Evolutionary conservation across 192 early-diverging fungal genomes (phyloP), one percentile per base, ranked within the genome.

Genomic region (Helicostylum pulchrum): DNA sequence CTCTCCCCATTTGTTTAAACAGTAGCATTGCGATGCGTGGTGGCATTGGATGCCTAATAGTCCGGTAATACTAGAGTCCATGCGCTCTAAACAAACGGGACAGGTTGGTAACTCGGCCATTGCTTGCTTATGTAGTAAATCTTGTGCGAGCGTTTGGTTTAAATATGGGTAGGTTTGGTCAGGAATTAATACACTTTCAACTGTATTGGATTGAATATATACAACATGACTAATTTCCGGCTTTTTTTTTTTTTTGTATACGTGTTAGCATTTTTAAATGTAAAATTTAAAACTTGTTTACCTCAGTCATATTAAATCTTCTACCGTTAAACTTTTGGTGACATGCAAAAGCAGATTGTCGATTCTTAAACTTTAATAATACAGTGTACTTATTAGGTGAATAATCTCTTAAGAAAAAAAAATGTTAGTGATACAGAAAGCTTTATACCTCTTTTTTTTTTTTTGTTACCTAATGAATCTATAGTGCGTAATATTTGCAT

Each of bases 81-180:
- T 90, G 17, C 94, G 78, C 59, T 99, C 97, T 45, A 99, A 78
- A 73, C 97, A 99, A 7, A 99, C 95, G 3, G 97, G 95, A 67
- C 97, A 99, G 0, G 91, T 94, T 1, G 95, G 95, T 15, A 96
- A 73, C 71, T 97, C 94, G 50, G 87, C 30, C 53, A 21, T 23
- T 8, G 31, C 12, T 12, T 32, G 59, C 31, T 58, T 48, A 43
- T 43, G 19, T n/a, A 56, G n/a, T 50, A 30, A 30, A 32, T 65
- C 70, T 9, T 61, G 31, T n/a, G 20, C 42, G 21, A 78, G 62
- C 7, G 86, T 70, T 6, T 87, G 82, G 47, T 83, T 67, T 48
- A 81, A 64, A 54, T 78, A 78, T 3, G 79, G 80, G 43, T 88
- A 88, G 1, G 82, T 77, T 53, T 88, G 81, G 2, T 83, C 80